Evolutionary conservation across 129 eudicot genomes (phyloP), one percentile per base, ranked within the genome.

Genomic region (Mikania micrantha): DNA sequence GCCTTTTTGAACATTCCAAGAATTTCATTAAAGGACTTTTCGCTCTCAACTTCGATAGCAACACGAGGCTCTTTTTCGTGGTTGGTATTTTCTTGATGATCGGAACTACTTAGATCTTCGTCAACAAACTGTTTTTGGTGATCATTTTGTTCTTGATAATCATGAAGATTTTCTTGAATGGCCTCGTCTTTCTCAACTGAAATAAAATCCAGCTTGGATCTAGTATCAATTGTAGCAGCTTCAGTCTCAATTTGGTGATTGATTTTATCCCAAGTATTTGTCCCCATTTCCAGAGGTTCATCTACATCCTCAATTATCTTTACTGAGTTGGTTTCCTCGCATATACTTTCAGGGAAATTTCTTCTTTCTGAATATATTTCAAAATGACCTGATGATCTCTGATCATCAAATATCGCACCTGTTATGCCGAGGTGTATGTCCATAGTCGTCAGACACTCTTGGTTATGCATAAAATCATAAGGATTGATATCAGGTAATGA

Each of bases 401-500:
- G 39, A 17, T 78, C 84, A 72, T 68, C 74, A 48, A 72, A 40
- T 15, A 62, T 20, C 20, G 11, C 65, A 70, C 59, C 45, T 12
- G 22, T 59, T 34, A 29, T 45, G 42, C 59, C 39, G 63, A 53
- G 38, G 42, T 25, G 27, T 0, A 65, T 39, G 52, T 56, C 60
- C 53, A 41, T 42, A 40, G 4, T 32, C 19, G 49, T 34, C 0
- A 73, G 74, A 34, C 73, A 83, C 52, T 81, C 80, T 9, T 74
- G 83, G n/a, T 60, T 64, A 7, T 48, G 80, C 36, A 47, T 9
- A 47, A 59, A 73, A 52, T 70, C 73, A 15, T 66, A 71, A 7
- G 77, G 71, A 49, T 79, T 68, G 7, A 93, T 81, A 71, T 75
- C 80, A 31, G 99, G 99, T 20, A 84, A 77, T 0, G 96, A 93